Conservation (phyloP, 352 stramenopile genomes). For the Elongisporangium senticosum region DNA sequence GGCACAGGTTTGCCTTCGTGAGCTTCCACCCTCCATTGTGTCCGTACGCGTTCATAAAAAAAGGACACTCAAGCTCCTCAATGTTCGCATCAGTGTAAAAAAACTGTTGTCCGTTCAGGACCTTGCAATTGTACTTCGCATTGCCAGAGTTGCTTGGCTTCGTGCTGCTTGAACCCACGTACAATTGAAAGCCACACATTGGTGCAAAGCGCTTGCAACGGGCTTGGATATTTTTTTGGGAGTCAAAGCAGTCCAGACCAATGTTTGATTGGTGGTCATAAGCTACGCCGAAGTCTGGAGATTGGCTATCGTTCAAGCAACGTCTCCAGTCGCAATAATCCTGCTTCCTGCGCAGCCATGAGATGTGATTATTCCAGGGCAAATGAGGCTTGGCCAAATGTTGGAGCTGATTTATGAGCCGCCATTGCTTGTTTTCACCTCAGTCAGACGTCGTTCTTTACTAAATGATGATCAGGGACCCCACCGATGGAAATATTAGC, state of each 20-base stretch:
- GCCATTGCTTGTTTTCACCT: too few species aligned
- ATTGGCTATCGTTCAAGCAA: too few species aligned
- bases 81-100: constrained; percentile 1
- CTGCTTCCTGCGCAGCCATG: too few species aligned
- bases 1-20: constrained; percentile 4
- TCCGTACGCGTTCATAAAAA: constrained; percentile 6
- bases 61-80: not conserved
- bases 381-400: too few species aligned
- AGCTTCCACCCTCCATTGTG: constrained; percentile 8
- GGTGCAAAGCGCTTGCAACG: constrained; percentile 4
- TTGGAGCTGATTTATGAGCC: too few species aligned
- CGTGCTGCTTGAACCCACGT: constrained; percentile 1
- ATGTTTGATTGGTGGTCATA: constrained; percentile 1
- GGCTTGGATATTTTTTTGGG: not conserved
- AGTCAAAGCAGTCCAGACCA: constrained; percentile 1
- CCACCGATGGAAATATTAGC: too few species aligned
- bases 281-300: not conserved
- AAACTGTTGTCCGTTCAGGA: constrained; percentile 10
- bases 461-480: too few species aligned
- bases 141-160: constrained; percentile 5
- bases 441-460: too few species aligned
- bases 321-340: too few species aligned
- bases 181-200: constrained; percentile 6
- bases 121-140: constrained; percentile 18
- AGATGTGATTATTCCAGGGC: too few species aligned